phyloP scores from a whole-genome alignment of 2,329 filamentous ascomycete genomes.

The Parasarocladium wereldwijsianum region DNA sequence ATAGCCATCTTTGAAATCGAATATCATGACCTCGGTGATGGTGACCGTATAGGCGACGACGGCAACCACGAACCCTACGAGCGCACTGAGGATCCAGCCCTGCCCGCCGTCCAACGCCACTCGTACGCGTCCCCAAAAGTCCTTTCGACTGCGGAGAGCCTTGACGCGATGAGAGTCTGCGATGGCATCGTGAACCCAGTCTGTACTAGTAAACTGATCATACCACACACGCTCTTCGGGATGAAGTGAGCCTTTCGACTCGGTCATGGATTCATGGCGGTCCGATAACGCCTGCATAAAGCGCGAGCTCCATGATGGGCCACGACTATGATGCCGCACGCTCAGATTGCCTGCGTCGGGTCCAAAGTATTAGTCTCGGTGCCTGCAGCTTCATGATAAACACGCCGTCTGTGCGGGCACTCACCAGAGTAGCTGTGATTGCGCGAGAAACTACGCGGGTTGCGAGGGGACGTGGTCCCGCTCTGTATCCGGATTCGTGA shows the following conservation, averaged over 20 bases:
- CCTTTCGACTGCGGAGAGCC: conserved; percentile 64
- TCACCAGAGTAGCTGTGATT: conserved; percentile 31
- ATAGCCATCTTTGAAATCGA: conserved; percentile 85
- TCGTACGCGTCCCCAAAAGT: conserved; percentile 65
- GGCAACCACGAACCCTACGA: conserved; percentile 79
- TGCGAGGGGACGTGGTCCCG: conserved; percentile 13
- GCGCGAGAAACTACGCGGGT: conserved; percentile 14
- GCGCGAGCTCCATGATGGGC: conserved; percentile 44
- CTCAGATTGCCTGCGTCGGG: conserved; percentile 21
- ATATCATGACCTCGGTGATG: conserved; percentile 70
- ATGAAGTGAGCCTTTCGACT: conserved; percentile 51
- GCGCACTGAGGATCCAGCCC: conserved; percentile 84
- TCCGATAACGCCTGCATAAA: conserved; percentile 47
- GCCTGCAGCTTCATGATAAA: too few species aligned
- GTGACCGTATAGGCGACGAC: conserved; percentile 79
- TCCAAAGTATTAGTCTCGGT: neutral
- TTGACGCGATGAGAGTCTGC: conserved; percentile 85
- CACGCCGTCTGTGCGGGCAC: too few species aligned
- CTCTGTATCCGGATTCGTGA: conserved; percentile 27
- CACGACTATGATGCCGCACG: conserved; percentile 38
- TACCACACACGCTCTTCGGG: conserved; percentile 91
- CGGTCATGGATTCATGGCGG: conserved; percentile 39
- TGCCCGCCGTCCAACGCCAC: conserved; percentile 75
- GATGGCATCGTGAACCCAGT: conserved; percentile 97
- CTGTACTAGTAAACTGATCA: conserved; percentile 93